Percentiles rank a stretch among this genome's conserved stretches.
These are phyloP conservation scores for Pseudogymnoascus sp. DNA, from an alignment of 2,329 filamentous ascomycete genomes.

Conservation along the genomic window DNA sequence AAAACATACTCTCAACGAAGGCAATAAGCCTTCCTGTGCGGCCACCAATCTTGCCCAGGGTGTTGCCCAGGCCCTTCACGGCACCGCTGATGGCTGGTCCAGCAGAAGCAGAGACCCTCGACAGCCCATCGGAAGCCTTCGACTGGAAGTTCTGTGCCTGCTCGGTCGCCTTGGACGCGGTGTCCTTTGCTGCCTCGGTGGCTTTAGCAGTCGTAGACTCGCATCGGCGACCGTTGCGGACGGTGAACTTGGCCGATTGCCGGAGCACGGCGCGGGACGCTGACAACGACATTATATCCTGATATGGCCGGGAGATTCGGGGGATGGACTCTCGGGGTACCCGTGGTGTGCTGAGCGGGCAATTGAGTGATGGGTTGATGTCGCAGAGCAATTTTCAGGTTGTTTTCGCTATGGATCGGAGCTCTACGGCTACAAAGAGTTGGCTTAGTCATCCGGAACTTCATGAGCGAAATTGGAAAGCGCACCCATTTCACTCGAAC, in stretches of 20 bases:
- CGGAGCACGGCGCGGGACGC: conserved; percentile 25
- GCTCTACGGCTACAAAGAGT: conserved; percentile 9
- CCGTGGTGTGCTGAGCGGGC: conserved; percentile 18
- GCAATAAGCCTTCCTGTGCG: conserved; percentile 69
- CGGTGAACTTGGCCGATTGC: conserved; percentile 24
- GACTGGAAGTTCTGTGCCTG: conserved; percentile 39
- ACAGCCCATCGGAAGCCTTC: conserved; percentile 76
- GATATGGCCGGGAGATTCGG: conserved; percentile 18
- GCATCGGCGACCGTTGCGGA: conserved; percentile 40
- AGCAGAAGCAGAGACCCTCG: conserved; percentile 70
- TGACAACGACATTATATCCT: conserved; percentile 24
- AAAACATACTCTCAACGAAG: conserved; percentile 74
- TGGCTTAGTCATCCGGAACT: conserved; percentile 5
- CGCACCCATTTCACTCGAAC: neutral
- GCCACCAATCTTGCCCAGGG: conserved; percentile 71
- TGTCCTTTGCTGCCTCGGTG: conserved; percentile 36
- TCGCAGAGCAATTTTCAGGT: conserved; percentile 12
- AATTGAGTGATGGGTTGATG: conserved; percentile 22
- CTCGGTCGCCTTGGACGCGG: conserved; percentile 35
- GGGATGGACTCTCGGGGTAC: conserved; percentile 15
- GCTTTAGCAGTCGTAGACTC: conserved; percentile 49
- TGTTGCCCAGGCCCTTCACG: conserved; percentile 56
- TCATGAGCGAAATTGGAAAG: conserved; percentile 8
- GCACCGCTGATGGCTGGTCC: conserved; percentile 68
- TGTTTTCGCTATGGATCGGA: conserved; percentile 10